These are phyloP conservation scores for Nemania sp. DNA, from an alignment of 2,329 filamentous ascomycete species.

Conservation along the genomic window DNA sequence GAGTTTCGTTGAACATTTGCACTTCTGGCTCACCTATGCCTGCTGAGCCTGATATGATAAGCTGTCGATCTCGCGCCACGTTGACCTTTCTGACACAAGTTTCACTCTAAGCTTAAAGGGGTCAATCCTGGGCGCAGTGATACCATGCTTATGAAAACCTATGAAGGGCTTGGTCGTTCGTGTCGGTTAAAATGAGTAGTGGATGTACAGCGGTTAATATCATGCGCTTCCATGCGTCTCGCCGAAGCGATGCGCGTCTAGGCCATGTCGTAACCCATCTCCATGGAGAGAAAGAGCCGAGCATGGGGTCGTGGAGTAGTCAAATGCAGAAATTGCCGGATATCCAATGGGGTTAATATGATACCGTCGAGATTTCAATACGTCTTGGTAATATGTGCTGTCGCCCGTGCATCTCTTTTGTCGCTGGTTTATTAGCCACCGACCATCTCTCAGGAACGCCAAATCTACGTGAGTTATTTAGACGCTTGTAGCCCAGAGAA, in stretches of 20 bases:
- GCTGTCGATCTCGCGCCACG: too few species aligned
- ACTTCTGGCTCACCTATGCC: too few species aligned
- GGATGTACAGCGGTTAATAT: conserved; percentile 11
- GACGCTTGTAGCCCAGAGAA: not conserved
- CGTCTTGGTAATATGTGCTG: too few species aligned
- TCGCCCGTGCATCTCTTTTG: too few species aligned
- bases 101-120: too few species aligned
- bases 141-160: too few species aligned
- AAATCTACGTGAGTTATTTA: not conserved
- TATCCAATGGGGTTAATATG: too few species aligned
- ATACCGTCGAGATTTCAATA: too few species aligned
- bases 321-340: conserved; percentile 22
- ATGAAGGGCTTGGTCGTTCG: not conserved
- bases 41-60: too few species aligned
- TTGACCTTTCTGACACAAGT: too few species aligned
- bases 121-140: too few species aligned
- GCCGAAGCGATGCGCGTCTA: not conserved
- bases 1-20: too few species aligned
- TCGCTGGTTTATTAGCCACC: not conserved
- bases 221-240: not conserved
- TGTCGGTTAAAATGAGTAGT: not conserved
- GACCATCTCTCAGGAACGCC: not conserved
- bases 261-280: not conserved
- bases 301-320: conserved; percentile 31
- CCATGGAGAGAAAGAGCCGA: conserved; percentile 7